Evolutionary conservation across 495 filamentous ascomycete species (phyloP).

Genomic region (Amorphotheca resinae): DNA sequence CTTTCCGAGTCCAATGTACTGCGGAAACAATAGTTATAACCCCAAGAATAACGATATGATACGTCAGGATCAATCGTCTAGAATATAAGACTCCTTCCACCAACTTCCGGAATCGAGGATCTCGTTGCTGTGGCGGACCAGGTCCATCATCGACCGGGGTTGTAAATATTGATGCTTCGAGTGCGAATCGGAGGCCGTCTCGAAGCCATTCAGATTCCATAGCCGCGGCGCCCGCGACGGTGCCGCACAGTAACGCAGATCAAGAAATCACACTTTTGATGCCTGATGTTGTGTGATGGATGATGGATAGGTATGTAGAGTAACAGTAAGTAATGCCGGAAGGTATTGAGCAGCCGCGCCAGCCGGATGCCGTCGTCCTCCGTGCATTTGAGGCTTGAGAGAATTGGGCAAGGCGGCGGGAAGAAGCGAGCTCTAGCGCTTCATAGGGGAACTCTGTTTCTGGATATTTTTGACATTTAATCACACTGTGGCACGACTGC

Average conservation of each 20-base stretch:
- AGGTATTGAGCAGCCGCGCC: too few species aligned
- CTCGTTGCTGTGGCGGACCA: slow-evolving; percentile 2
- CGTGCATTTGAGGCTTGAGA: too few species aligned
- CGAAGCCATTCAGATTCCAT: slow-evolving; percentile 17
- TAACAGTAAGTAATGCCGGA: too few species aligned
- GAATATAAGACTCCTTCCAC: slow-evolving; percentile 11
- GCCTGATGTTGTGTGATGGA: too few species aligned
- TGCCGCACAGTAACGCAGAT: too few species aligned
- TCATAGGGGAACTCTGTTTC: not conserved
- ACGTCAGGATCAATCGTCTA: slow-evolving; percentile 14
- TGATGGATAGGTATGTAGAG: too few species aligned
- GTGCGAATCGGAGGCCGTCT: slow-evolving; percentile 9
- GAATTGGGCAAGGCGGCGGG: not conserved
- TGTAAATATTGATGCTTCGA: slow-evolving; percentile 3
- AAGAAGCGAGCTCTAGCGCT: not conserved
- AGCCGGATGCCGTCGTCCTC: too few species aligned
- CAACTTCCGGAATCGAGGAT: slow-evolving; percentile 11
- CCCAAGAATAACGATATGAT: slow-evolving; percentile 12
- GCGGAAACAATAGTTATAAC: slow-evolving; percentile 6
- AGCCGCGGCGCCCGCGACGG: too few species aligned
- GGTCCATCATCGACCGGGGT: not conserved
- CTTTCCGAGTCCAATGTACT: slow-evolving; percentile 9
- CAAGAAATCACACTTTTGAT: too few species aligned
- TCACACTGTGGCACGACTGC: not conserved
- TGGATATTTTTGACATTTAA: not conserved